Evolutionary conservation across 306 rosid genomes (phyloP).

Genomic region (Casuarina equisetifolia): DNA sequence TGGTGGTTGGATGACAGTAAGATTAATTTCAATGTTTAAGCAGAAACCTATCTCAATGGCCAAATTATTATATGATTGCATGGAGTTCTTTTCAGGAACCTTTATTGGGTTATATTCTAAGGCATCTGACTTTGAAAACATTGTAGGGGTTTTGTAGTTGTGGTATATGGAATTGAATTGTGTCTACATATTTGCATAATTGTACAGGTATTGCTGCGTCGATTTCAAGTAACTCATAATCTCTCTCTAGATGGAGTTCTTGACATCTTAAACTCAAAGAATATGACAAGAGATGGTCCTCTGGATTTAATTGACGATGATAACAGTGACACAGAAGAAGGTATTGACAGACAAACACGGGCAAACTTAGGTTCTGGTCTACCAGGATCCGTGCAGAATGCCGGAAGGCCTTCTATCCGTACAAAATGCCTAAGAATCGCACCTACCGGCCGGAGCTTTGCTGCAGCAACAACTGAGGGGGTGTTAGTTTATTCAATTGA

Average conservation of each 20-base stretch:
- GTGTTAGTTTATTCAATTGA: conserved; percentile 85
- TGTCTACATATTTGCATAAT: conserved; percentile 25
- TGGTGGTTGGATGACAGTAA: neutral
- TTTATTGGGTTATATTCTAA: neutral
- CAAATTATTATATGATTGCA: neutral
- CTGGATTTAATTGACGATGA: conserved; percentile 86
- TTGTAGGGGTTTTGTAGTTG: too few species aligned
- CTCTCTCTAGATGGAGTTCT: conserved; percentile 96
- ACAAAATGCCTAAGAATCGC: conserved; percentile 86
- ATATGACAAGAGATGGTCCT: conserved; percentile 93
- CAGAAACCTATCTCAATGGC: neutral
- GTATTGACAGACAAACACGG: conserved; percentile 75
- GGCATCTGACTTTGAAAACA: neutral
- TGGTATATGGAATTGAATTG: neutral
- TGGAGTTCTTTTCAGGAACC: neutral
- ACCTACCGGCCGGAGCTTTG: conserved; percentile 92
- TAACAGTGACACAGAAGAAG: conserved; percentile 43
- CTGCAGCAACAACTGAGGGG: conserved; percentile 95
- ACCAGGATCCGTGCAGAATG: conserved; percentile 87
- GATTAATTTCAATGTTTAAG: neutral
- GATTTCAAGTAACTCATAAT: conserved; percentile 86
- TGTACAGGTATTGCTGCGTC: conserved; percentile 71
- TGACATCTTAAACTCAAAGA: conserved; percentile 84
- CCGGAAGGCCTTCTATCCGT: conserved; percentile 75
- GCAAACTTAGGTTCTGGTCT: conserved; percentile 64